Percentiles rank a stretch among this genome's conserved stretches.
These are phyloP conservation scores for Eremochloa ophiuroides DNA, from an alignment of 176 grass and related monocot species.

Conservation along the genomic window DNA sequence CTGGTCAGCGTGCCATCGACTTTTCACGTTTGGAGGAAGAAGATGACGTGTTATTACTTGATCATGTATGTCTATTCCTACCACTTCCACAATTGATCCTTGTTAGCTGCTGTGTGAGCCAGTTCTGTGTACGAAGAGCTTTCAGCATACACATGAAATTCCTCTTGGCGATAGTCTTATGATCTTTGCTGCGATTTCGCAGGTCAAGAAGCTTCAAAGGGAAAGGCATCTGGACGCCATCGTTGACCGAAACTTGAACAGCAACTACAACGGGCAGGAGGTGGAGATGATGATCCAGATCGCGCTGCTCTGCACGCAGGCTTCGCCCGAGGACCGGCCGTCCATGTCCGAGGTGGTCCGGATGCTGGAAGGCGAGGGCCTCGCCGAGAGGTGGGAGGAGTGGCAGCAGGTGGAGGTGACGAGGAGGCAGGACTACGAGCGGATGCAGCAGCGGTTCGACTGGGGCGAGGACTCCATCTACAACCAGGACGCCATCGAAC, in stretches of 20 bases:
- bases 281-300: conserved; percentile 95
- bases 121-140: background rate
- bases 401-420: conserved; percentile 95
- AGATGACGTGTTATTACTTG: conserved; percentile 89
- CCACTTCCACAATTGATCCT: background rate
- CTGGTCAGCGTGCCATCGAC: conserved; percentile 89
- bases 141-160: background rate
- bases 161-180: background rate
- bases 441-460: conserved; percentile 69
- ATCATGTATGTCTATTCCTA: conserved; percentile 60
- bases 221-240: conserved; percentile 62
- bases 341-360: conserved; percentile 91
- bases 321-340: conserved; percentile 82
- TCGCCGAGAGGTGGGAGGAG: conserved; percentile 92
- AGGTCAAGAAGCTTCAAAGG: conserved; percentile 96
- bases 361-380: conserved; percentile 94
- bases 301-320: conserved; percentile 85
- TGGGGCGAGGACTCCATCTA: conserved; percentile 92
- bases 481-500: conserved; percentile 75
- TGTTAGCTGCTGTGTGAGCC: background rate
- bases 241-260: conserved; percentile 69
- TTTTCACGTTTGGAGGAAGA: conserved; percentile 97
- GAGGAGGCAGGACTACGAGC: conserved; percentile 68
- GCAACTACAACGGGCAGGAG: conserved; percentile 51
- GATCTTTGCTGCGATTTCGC: background rate